These are phyloP conservation scores for Aspergillus sp. DNA, from an alignment of 2,329 filamentous ascomycete species.

Conservation along the genomic window DNA sequence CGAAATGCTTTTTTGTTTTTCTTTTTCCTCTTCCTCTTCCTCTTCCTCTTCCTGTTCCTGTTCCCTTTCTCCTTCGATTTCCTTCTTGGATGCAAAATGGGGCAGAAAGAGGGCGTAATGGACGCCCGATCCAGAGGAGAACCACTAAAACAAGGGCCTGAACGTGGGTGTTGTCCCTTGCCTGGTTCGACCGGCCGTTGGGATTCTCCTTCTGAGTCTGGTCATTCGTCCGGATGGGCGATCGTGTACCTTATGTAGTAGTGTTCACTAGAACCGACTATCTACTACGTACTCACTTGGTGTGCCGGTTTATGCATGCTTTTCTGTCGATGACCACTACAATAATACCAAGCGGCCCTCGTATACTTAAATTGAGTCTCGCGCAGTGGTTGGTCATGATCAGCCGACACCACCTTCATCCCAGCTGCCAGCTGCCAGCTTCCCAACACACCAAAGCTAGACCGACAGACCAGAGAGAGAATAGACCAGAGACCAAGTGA, in stretches of 20 bases:
- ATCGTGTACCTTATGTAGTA: neutral
- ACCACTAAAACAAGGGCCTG: slow-evolving; percentile 6
- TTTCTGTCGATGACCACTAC: no score
- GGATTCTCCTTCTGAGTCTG: neutral
- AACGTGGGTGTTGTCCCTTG: slow-evolving; percentile 10
- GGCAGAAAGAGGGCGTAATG: neutral
- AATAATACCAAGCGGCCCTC: no score
- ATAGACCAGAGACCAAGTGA: neutral
- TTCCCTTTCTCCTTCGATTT: neutral
- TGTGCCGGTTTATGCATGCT: no score
- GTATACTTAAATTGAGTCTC: no score
- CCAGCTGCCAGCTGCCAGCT: no score
- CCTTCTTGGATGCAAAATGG: no score
- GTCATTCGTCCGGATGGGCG: neutral
- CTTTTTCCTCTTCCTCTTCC: neutral
- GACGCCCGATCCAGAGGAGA: neutral
- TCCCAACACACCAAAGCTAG: neutral
- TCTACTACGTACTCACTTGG: no score
- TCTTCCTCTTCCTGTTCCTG: neutral
- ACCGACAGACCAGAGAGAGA: neutral
- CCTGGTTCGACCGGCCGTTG: slow-evolving; percentile 3
- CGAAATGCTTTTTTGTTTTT: neutral
- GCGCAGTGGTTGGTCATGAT: no score
- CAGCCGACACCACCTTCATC: no score
- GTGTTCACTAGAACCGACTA: neutral